Conservation (phyloP, 164 flowering plant species). For the Berberis thunbergii region DNA sequence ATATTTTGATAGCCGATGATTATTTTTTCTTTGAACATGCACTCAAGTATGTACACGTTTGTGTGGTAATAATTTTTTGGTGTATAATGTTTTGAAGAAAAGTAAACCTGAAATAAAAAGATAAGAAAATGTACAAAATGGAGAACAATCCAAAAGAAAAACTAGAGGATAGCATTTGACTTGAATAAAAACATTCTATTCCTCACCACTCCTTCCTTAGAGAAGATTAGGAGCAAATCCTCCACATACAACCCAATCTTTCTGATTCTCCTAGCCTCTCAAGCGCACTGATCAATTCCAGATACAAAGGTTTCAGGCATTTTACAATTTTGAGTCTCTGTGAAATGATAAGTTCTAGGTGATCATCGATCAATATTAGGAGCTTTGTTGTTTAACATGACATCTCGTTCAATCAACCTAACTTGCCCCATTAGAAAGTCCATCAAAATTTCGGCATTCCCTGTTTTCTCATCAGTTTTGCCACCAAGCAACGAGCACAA, state of each 20-base stretch:
- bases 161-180: conserved; percentile 8
- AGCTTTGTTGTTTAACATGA: conserved; percentile 9
- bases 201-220: conserved; percentile 7
- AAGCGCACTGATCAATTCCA: background rate
- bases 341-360: background rate
- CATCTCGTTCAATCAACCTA: conserved; percentile 13
- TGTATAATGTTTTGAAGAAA: too few relatives aligned
- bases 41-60: too few relatives aligned
- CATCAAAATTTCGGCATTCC: conserved; percentile 3
- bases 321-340: background rate
- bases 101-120: too few relatives aligned
- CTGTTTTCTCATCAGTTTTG: conserved; percentile 8
- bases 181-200: conserved; percentile 9
- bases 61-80: too few relatives aligned
- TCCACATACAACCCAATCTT: background rate
- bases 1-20: too few relatives aligned
- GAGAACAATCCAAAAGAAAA: background rate
- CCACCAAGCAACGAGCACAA: conserved; percentile 3
- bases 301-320: background rate
- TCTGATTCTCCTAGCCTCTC: background rate
- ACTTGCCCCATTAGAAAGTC: conserved; percentile 8
- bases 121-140: too few relatives aligned
- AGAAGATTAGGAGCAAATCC: background rate
- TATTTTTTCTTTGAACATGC: too few relatives aligned
- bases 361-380: background rate